These are phyloP conservation scores for Fragaria iinumae DNA, from an alignment of 306 rosid genomes.

Conservation along the genomic window DNA sequence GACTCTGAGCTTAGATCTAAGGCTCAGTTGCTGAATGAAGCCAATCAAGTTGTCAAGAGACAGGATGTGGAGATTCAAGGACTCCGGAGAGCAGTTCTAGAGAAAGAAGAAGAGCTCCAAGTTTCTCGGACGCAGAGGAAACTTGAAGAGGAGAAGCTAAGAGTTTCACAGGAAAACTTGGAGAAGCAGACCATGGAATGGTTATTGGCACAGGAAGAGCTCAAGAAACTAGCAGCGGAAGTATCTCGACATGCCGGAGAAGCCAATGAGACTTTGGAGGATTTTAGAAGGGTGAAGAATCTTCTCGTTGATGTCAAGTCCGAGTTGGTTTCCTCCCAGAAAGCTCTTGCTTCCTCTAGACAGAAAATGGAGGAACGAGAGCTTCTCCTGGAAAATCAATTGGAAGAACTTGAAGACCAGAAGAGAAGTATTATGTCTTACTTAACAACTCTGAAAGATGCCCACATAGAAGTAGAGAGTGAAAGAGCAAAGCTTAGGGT, in stretches of 20 bases:
- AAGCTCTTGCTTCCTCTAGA: slow-evolving; percentile 62
- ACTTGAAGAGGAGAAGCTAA: slow-evolving; percentile 62
- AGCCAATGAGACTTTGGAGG: slow-evolving; percentile 48
- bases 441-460: slow-evolving; percentile 58
- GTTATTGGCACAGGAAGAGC: slow-evolving; percentile 73
- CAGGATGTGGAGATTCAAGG: slow-evolving; percentile 65
- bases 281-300: slow-evolving; percentile 67
- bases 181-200: slow-evolving; percentile 77
- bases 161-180: slow-evolving; percentile 55
- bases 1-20: slow-evolving; percentile 55
- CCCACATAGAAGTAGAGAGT: slow-evolving; percentile 70
- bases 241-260: slow-evolving; percentile 50
- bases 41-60: slow-evolving; percentile 61
- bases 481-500: slow-evolving; percentile 62
- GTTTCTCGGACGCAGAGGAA: slow-evolving; percentile 39
- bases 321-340: slow-evolving; percentile 86
- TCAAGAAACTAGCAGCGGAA: slow-evolving; percentile 57
- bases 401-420: slow-evolving; percentile 68
- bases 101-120: slow-evolving; percentile 58
- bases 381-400: slow-evolving; percentile 52
- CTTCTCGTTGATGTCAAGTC: slow-evolving; percentile 69
- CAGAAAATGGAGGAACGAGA: slow-evolving; percentile 73
- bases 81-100: slow-evolving; percentile 43
- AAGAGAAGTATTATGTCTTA: slow-evolving; percentile 57
- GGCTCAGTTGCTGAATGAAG: slow-evolving; percentile 64